Evolutionary conservation across 2,329 filamentous ascomycete genomes (phyloP).

Genomic region (Diaporthe australafricana): DNA sequence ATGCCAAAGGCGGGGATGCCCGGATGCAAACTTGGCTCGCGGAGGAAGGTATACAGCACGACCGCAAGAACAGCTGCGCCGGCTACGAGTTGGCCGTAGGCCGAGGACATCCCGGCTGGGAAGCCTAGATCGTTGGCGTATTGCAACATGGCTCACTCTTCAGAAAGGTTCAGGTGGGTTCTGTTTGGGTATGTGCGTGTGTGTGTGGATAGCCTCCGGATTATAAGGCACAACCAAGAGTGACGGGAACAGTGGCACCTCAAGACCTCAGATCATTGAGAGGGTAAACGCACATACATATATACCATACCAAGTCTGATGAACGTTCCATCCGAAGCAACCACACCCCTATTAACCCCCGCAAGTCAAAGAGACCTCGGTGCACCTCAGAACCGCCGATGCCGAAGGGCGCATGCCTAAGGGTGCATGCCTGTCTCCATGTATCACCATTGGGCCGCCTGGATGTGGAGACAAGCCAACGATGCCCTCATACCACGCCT

Average conservation of each 20-base stretch:
- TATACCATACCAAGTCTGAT: neutral
- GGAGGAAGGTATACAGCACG: slow-evolving; percentile 5
- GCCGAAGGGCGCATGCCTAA: neutral
- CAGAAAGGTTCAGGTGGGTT: neutral
- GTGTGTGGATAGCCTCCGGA: neutral
- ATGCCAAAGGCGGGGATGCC: slow-evolving; percentile 23
- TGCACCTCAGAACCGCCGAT: neutral
- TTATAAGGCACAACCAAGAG: neutral
- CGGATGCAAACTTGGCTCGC: slow-evolving; percentile 2
- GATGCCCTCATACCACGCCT: neutral
- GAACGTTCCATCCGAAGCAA: neutral
- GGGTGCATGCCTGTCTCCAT: neutral
- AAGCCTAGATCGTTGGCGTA: neutral
- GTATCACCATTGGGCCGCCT: neutral
- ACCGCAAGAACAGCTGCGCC: neutral
- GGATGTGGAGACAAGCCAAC: neutral
- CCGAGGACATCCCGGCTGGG: slow-evolving; percentile 4
- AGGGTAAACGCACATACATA: neutral
- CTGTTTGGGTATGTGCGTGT: neutral
- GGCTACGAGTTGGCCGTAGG: neutral
- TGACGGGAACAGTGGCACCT: neutral
- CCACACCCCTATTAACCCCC: neutral
- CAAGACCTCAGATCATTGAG: neutral
- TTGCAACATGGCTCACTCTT: slow-evolving; percentile 18
- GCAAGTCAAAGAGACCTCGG: neutral